phyloP scores from a whole-genome alignment of 306 rosid species.

The Medicago lupulina region DNA sequence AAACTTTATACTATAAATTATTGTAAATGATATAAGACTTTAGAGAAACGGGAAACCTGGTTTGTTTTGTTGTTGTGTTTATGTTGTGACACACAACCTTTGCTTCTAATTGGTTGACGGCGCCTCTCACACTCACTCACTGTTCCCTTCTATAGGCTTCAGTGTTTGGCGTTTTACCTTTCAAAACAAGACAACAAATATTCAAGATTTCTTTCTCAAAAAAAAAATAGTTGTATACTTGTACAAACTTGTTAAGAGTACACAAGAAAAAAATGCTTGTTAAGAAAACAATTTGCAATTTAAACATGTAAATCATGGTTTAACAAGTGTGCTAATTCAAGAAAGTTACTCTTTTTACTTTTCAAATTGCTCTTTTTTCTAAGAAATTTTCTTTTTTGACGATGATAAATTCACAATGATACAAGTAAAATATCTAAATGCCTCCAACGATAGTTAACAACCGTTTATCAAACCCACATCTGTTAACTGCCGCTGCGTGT shows the following conservation, averaged over 20 bases:
- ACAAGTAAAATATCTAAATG: too few relatives aligned
- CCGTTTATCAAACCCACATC: too few relatives aligned
- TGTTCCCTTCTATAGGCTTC: background rate
- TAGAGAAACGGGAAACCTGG: background rate
- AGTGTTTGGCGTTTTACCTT: background rate
- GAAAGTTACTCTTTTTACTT: too few relatives aligned
- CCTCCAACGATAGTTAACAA: too few relatives aligned
- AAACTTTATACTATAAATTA: background rate
- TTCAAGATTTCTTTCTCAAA: background rate
- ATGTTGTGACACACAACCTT: conserved; percentile 35
- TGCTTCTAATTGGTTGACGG: conserved; percentile 49
- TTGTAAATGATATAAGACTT: background rate
- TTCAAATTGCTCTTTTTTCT: too few relatives aligned
- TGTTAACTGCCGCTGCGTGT: too few relatives aligned
- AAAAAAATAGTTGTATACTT: background rate
- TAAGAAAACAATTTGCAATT: too few relatives aligned
- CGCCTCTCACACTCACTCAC: conserved; percentile 33
- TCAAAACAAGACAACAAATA: background rate
- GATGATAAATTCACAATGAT: too few relatives aligned
- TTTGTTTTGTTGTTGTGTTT: conserved; percentile 15
- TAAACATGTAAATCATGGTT: too few relatives aligned
- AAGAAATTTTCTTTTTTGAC: too few relatives aligned
- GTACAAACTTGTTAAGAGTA: background rate
- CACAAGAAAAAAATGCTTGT: too few relatives aligned
- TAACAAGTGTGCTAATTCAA: too few relatives aligned